These are phyloP conservation scores for Scheffersomyces amazonensis DNA, from an alignment of 805 yeast species.

Conservation along the genomic window DNA sequence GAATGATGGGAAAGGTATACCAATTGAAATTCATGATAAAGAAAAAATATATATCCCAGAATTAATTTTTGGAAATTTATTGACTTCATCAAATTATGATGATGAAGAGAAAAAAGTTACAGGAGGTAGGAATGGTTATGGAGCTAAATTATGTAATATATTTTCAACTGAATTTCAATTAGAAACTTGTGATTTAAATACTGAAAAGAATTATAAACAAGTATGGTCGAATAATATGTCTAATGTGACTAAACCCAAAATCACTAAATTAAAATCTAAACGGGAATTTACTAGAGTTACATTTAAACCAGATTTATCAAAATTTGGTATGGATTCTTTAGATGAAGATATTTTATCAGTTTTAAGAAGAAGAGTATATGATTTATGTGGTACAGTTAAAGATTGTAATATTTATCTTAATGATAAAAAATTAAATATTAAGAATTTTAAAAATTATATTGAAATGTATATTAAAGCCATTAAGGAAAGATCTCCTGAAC, in stretches of 20 bases:
- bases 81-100: constrained; percentile 94
- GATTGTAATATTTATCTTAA: constrained; percentile 78
- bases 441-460: constrained; percentile 80
- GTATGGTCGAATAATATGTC: constrained; percentile 89
- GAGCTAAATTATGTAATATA: constrained; percentile 96
- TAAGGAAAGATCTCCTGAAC: constrained; percentile 45
- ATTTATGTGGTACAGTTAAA: constrained; percentile 88
- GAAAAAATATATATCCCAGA: constrained; percentile 95
- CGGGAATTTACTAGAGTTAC: constrained; percentile 83
- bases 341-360: constrained; percentile 85
- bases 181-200: constrained; percentile 80
- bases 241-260: constrained; percentile 69
- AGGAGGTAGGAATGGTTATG: constrained; percentile 98
- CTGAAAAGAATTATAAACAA: constrained; percentile 67
- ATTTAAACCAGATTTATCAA: constrained; percentile 81
- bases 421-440: constrained; percentile 65
- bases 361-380: constrained; percentile 89
- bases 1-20: constrained; percentile 96
- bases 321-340: constrained; percentile 80
- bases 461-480: constrained; percentile 85
- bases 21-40: constrained; percentile 87
- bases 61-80: constrained; percentile 89
- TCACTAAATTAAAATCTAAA: constrained; percentile 54
- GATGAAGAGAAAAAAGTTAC: constrained; percentile 94
- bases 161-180: constrained; percentile 84